A percentile compares a stretch with the other conserved stretches of the same genome.
phyloP scores from a whole-genome alignment of 2,329 filamentous ascomycete genomes.

The Periconia macrospinosa region DNA sequence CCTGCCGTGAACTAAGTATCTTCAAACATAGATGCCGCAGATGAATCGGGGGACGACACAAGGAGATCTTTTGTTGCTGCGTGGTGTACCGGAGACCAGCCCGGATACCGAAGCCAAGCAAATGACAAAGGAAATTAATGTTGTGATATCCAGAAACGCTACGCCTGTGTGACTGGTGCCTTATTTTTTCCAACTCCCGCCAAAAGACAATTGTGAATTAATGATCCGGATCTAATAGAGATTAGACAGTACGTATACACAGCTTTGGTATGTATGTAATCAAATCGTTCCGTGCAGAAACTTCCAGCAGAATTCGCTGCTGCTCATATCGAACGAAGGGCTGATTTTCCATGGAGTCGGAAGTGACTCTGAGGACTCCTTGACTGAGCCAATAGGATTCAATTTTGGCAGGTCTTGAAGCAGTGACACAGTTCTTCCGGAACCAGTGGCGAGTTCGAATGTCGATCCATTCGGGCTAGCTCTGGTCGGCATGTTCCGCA shows the following conservation, averaged over 20 bases:
- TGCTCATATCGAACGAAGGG: slow-evolving; percentile 32
- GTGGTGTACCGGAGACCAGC: too few species aligned
- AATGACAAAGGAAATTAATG: too few species aligned
- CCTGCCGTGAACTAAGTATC: neutral
- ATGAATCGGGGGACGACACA: too few species aligned
- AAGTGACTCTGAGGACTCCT: slow-evolving; percentile 24
- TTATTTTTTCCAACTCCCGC: too few species aligned
- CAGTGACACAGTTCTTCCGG: slow-evolving; percentile 35
- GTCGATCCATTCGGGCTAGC: slow-evolving; percentile 35
- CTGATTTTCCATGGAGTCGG: slow-evolving; percentile 32
- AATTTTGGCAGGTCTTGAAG: slow-evolving; percentile 35
- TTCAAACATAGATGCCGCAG: too few species aligned
- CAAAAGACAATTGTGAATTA: too few species aligned
- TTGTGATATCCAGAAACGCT: too few species aligned
- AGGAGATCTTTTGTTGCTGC: too few species aligned
- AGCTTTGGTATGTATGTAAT: slow-evolving; percentile 4
- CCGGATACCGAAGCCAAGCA: too few species aligned
- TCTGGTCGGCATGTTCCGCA: slow-evolving; percentile 22
- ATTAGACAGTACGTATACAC: too few species aligned
- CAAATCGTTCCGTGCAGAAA: slow-evolving; percentile 37
- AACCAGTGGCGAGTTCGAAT: slow-evolving; percentile 39
- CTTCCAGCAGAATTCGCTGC: slow-evolving; percentile 37
- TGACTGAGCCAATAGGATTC: slow-evolving; percentile 26
- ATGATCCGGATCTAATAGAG: too few species aligned
- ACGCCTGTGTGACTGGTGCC: too few species aligned